Percentiles rank a stretch among this genome's conserved stretches.
phyloP scores from a whole-genome alignment of 495 filamentous ascomycete genomes.

The Daldinia childiae region DNA sequence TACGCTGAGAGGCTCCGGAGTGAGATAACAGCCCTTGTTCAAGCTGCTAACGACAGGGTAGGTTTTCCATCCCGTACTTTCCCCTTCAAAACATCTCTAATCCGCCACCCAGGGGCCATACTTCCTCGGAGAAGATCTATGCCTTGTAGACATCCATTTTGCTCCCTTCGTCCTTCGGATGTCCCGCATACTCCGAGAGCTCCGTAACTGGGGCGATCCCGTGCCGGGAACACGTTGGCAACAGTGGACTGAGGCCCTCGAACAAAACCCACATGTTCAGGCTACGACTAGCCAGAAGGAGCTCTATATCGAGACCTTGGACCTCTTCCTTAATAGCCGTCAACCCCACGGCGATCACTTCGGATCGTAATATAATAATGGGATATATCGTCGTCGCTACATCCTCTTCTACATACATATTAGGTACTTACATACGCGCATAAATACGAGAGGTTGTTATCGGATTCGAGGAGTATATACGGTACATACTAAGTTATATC shows the following conservation, averaged over 20 bases:
- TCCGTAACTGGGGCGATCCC: slow-evolving; percentile 81
- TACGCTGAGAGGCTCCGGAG: slow-evolving; percentile 70
- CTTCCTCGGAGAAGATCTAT: slow-evolving; percentile 77
- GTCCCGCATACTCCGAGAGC: slow-evolving; percentile 77
- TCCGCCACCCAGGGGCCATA: slow-evolving; percentile 70
- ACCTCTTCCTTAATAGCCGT: slow-evolving; percentile 62
- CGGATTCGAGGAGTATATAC: slow-evolving; percentile 43
- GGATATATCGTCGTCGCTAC: background rate
- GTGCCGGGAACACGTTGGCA: slow-evolving; percentile 75
- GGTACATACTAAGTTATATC: background rate
- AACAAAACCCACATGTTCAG: slow-evolving; percentile 74
- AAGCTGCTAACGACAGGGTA: slow-evolving; percentile 64
- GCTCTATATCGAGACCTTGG: slow-evolving; percentile 76
- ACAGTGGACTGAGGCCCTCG: slow-evolving; percentile 83
- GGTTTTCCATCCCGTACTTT: background rate
- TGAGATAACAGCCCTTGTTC: slow-evolving; percentile 77
- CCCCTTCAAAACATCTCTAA: slow-evolving; percentile 1
- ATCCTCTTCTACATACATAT: slow-evolving; percentile 29
- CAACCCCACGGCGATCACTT: slow-evolving; percentile 35
- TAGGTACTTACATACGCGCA: slow-evolving; percentile 50
- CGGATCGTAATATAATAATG: slow-evolving; percentile 16
- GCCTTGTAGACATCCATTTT: slow-evolving; percentile 86
- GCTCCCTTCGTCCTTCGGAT: slow-evolving; percentile 89
- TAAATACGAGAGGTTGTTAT: slow-evolving; percentile 50
- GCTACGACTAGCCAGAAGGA: slow-evolving; percentile 79